These are phyloP conservation scores for Boletellus ananas DNA, from an alignment of 768 basidiomycete genomes.

Conservation along the genomic window DNA sequence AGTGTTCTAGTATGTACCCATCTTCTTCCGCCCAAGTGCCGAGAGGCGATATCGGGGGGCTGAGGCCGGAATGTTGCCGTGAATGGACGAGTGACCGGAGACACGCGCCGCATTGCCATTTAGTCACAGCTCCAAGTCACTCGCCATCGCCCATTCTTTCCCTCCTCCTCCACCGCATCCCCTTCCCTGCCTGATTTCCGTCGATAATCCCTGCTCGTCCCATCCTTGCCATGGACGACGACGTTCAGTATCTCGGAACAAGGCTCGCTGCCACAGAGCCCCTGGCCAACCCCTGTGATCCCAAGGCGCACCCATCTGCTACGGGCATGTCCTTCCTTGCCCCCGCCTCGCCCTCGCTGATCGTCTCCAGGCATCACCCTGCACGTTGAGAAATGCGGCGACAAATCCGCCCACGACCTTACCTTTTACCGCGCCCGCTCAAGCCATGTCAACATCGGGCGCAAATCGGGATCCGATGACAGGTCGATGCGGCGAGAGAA, in stretches of 20 bases:
- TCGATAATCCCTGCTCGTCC: not conserved
- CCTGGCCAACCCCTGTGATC: conserved; percentile 26
- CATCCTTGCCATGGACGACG: conserved; percentile 46
- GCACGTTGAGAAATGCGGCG: conserved; percentile 51
- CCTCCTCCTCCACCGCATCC: conserved; percentile 8
- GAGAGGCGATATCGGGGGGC: conserved; percentile 3
- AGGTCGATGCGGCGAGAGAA: conserved; percentile 37
- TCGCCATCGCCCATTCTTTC: conserved; percentile 12
- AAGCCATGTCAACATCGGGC: conserved; percentile 59
- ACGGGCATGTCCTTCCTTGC: conserved; percentile 39
- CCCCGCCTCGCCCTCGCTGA: conserved; percentile 10
- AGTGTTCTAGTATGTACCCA: conserved; percentile 24
- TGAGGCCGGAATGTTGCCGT: conserved; percentile 21
- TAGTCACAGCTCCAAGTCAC: conserved; percentile 29
- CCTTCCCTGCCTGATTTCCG: not conserved
- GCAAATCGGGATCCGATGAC: conserved; percentile 51
- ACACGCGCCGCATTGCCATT: conserved; percentile 29
- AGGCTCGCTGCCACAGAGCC: conserved; percentile 29
- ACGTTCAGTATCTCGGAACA: conserved; percentile 57
- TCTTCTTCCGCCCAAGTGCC: not conserved
- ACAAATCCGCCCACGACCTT: conserved; percentile 43
- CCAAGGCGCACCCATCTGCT: conserved; percentile 22
- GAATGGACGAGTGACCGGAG: conserved; percentile 24
- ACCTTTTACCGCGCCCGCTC: conserved; percentile 51
- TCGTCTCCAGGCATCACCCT: conserved; percentile 51